Conservation (phyloP, 352 stramenopile species). For the Pseudoperonospora humuli region DNA sequence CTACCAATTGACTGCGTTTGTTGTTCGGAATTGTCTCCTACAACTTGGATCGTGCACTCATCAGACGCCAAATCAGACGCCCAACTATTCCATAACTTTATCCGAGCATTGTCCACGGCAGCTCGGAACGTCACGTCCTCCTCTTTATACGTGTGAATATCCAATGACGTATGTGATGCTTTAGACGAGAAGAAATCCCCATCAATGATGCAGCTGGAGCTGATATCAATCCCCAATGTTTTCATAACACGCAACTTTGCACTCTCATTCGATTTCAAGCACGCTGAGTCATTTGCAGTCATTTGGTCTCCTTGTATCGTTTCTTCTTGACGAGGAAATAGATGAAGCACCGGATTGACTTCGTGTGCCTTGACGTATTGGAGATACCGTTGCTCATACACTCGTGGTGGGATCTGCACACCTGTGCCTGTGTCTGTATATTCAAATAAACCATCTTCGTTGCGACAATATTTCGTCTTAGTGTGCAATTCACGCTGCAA, state of each 20-base stretch:
- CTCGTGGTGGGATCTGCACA: conserved; percentile 18
- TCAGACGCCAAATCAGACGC: conserved; percentile 3
- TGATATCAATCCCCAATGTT: conserved; percentile 32
- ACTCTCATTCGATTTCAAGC: neutral
- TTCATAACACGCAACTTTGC: conserved; percentile 5
- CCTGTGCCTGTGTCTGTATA: conserved; percentile 46
- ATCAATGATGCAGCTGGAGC: conserved; percentile 35
- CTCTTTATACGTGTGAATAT: conserved; percentile 1
- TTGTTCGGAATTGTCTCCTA: neutral
- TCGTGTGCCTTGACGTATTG: conserved; percentile 28
- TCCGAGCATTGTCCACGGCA: conserved; percentile 13
- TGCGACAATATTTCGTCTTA: conserved; percentile 21
- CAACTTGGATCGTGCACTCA: neutral
- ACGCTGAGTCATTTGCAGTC: neutral
- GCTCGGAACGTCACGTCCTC: conserved; percentile 13
- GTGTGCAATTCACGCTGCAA: conserved; percentile 32
- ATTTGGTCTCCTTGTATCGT: neutral
- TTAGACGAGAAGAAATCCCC: conserved; percentile 22
- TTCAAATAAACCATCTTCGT: conserved; percentile 32
- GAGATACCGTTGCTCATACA: conserved; percentile 48
- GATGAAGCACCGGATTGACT: conserved; percentile 31
- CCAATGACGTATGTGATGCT: neutral
- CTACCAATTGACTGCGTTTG: neutral
- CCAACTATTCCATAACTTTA: conserved; percentile 25
- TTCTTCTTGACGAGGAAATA: conserved; percentile 9